Percentiles rank a stretch among this genome's conserved stretches.
These are phyloP conservation scores for Nakazawaea anatomiae DNA, from an alignment of 805 yeast genomes.

Conservation along the genomic window DNA sequence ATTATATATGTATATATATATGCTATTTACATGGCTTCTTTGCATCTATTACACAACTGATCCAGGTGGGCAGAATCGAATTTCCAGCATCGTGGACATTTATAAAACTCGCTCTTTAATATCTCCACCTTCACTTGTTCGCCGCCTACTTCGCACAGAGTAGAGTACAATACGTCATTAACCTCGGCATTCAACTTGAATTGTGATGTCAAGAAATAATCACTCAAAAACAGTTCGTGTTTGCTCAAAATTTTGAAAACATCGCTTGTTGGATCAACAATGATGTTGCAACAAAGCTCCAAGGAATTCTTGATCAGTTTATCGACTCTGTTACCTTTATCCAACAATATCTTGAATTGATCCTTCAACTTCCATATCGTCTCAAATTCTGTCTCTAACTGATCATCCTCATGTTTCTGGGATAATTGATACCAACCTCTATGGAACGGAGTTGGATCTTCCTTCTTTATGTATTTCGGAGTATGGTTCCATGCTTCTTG, in stretches of 20 bases:
- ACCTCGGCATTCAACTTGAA: conserved; percentile 32
- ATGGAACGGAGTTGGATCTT: conserved; percentile 39
- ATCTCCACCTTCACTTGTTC: conserved; percentile 29
- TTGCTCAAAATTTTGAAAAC: conserved; percentile 15
- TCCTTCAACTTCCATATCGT: conserved; percentile 43
- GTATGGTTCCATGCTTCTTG: conserved; percentile 83
- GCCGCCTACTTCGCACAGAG: conserved; percentile 19
- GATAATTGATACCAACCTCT: conserved; percentile 36
- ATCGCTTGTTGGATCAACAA: conserved; percentile 10
- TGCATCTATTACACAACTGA: conserved; percentile 63
- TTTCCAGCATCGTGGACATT: conserved; percentile 97
- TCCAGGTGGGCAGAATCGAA: conserved; percentile 46
- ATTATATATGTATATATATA: not conserved
- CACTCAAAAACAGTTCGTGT: conserved; percentile 42
- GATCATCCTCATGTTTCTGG: conserved; percentile 25
- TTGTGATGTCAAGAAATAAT: conserved; percentile 59
- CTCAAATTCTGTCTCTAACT: conserved; percentile 37
- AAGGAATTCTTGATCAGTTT: conserved; percentile 49
- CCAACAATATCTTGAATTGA: conserved; percentile 44
- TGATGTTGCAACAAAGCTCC: conserved; percentile 41
- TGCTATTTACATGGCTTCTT: conserved; percentile 2
- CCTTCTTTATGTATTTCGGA: conserved; percentile 26
- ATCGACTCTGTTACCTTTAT: conserved; percentile 48
- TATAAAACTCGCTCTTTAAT: conserved; percentile 31
- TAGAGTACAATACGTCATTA: not conserved